Evolutionary conservation across 2,329 filamentous ascomycete species (phyloP).

Genomic region (Stagonosporopsis cucurbitacearum): DNA sequence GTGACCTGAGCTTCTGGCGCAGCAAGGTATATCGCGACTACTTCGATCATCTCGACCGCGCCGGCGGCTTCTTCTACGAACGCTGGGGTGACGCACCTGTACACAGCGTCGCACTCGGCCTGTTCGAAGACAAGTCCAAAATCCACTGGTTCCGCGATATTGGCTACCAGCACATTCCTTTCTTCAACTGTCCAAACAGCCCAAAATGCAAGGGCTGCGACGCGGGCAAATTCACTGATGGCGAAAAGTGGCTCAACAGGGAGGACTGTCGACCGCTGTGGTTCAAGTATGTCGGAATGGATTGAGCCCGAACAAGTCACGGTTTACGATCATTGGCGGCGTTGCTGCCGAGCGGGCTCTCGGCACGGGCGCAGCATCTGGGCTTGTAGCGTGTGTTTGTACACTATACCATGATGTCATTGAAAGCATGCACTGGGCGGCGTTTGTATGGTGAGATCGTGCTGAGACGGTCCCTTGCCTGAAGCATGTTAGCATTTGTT

Average conservation of each 20-base stretch:
- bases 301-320: conserved; percentile 52
- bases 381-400: not conserved
- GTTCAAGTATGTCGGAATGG: conserved; percentile 93
- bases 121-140: conserved; percentile 89
- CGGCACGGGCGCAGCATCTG: not conserved
- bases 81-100: conserved; percentile 98
- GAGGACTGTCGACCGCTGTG: conserved; percentile 96
- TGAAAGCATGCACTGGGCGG: not conserved
- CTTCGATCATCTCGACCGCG: conserved; percentile 91
- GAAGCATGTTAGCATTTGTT: not conserved
- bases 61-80: conserved; percentile 98
- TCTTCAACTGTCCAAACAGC: conserved; percentile 98
- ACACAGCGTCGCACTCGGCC: conserved; percentile 87
- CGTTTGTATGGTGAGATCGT: not conserved
- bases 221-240: conserved; percentile 87
- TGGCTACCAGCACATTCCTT: conserved; percentile 96
- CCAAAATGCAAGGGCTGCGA: conserved; percentile 89
- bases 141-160: conserved; percentile 99
- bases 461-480: not conserved
- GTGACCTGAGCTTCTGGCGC: conserved; percentile 90
- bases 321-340: not conserved
- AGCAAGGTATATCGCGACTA: conserved; percentile 92
- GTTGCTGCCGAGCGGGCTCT: conserved; percentile 12
- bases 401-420: not conserved
- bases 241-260: conserved; percentile 80